These are phyloP conservation scores for Kregervanrija delftensis DNA, from an alignment of 805 yeast species.

Conservation along the genomic window DNA sequence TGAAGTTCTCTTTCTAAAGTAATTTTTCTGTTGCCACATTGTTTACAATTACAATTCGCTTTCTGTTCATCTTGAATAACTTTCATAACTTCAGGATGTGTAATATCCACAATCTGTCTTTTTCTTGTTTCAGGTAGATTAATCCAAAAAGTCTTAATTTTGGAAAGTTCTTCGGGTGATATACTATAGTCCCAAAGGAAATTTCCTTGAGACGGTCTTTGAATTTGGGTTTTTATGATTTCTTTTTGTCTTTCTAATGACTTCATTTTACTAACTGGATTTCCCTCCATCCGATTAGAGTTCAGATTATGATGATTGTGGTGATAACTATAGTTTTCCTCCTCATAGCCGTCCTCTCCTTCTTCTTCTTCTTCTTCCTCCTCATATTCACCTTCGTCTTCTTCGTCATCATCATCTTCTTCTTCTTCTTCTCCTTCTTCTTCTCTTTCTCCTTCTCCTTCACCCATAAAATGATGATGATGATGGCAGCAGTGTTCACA, in stretches of 20 bases:
- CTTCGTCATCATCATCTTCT: slow-evolving; percentile 8
- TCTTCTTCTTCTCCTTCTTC: slow-evolving; percentile 8
- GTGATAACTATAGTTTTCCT: slow-evolving; percentile 8
- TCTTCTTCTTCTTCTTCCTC: slow-evolving; percentile 12
- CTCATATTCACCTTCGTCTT: slow-evolving; percentile 3
- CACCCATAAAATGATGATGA: slow-evolving; percentile 5
- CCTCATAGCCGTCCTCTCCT: slow-evolving; percentile 5
- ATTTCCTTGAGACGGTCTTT: slow-evolving; percentile 17
- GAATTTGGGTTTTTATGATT: slow-evolving; percentile 14
- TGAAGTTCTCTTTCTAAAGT: slow-evolving; percentile 75
- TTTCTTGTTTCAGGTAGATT: slow-evolving; percentile 54
- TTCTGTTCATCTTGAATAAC: slow-evolving; percentile 56
- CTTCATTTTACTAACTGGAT: neutral
- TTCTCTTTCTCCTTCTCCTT: slow-evolving; percentile 4
- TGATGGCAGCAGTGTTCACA: slow-evolving; percentile 9
- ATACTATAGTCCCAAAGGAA: slow-evolving; percentile 27
- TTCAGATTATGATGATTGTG: slow-evolving; percentile 10
- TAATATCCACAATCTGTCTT: slow-evolving; percentile 53
- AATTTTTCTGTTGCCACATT: slow-evolving; percentile 68
- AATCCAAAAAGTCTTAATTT: slow-evolving; percentile 59
- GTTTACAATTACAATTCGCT: slow-evolving; percentile 59
- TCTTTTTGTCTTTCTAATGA: slow-evolving; percentile 15
- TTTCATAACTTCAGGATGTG: slow-evolving; percentile 61
- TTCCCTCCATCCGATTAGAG: neutral
- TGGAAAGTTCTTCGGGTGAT: slow-evolving; percentile 43